Percentiles rank a stretch among this genome's conserved stretches.
Conservation (phyloP, 257 asterid species). For the Paraleonurus japonicus region DNA sequence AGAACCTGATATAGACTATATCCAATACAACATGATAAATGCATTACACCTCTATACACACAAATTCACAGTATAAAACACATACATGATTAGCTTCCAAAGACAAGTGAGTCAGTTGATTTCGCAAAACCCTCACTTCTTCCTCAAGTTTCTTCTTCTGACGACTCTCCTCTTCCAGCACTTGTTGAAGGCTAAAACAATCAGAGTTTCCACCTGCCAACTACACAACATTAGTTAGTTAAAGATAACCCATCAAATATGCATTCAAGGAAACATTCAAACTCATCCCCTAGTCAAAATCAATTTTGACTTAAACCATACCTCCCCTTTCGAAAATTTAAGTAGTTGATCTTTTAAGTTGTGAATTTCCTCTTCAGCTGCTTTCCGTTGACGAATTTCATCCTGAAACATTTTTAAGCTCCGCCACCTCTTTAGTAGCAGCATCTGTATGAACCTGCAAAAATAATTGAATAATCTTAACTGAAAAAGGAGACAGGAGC, state of each 20-base stretch:
- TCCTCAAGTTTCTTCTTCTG: conserved; percentile 91
- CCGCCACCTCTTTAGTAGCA: conserved; percentile 53
- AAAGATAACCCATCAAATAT: conserved; percentile 25
- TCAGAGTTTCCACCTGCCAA: conserved; percentile 66
- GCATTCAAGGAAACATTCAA: conserved; percentile 22
- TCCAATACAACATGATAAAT: conserved; percentile 10
- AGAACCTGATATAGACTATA: conserved; percentile 18
- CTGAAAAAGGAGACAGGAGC: not conserved
- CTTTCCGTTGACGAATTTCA: conserved; percentile 65
- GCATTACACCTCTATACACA: conserved; percentile 6
- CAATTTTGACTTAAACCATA: conserved; percentile 30
- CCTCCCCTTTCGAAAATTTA: conserved; percentile 55
- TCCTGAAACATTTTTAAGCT: conserved; percentile 73
- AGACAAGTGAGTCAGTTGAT: conserved; percentile 69
- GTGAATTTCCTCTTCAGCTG: conserved; percentile 82
- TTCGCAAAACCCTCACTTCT: conserved; percentile 73
- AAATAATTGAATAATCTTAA: conserved; percentile 29
- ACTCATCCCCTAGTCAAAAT: conserved; percentile 7
- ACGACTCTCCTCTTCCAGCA: conserved; percentile 75
- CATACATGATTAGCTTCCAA: conserved; percentile 73
- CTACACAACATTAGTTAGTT: conserved; percentile 47
- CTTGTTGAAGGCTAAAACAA: conserved; percentile 55
- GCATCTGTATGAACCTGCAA: conserved; percentile 46
- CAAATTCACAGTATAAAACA: conserved; percentile 1
- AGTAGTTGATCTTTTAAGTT: conserved; percentile 55